phyloP scores from a whole-genome alignment of 441 rosid genomes.

The Gossypium aridum region DNA sequence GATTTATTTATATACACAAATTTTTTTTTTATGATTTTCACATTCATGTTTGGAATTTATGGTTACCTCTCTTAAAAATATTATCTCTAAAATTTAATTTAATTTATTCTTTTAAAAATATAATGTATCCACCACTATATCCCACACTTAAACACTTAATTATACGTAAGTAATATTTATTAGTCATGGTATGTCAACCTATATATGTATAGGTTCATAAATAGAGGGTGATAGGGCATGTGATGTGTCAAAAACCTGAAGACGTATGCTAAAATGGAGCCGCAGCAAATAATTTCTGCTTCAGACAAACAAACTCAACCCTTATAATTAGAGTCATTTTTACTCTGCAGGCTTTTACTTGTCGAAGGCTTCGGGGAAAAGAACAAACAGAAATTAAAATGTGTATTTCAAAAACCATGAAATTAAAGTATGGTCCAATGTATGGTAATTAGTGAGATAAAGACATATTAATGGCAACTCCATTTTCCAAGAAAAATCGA shows the following conservation, averaged over 20 bases:
- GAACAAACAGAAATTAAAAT: background rate
- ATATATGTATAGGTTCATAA: no score
- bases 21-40: no score
- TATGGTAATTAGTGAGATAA: slow-evolving; percentile 24
- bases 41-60: no score
- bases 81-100: no score
- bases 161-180: no score
- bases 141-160: no score
- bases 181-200: no score
- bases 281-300: background rate
- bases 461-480: background rate
- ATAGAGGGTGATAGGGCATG: background rate
- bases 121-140: no score
- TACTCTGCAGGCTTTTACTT: slow-evolving; percentile 30
- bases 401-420: background rate
- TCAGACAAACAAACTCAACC: slow-evolving; percentile 16
- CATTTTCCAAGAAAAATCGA: slow-evolving; percentile 22
- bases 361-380: slow-evolving; percentile 19
- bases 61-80: no score
- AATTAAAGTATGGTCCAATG: background rate
- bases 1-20: no score
- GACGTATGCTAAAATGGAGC: background rate
- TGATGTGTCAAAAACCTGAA: background rate
- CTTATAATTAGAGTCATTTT: background rate
- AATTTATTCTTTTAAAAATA: no score